Evolutionary conservation across 2,329 filamentous ascomycete species (phyloP).

Genomic region (Sclerotiophoma versabilis): DNA sequence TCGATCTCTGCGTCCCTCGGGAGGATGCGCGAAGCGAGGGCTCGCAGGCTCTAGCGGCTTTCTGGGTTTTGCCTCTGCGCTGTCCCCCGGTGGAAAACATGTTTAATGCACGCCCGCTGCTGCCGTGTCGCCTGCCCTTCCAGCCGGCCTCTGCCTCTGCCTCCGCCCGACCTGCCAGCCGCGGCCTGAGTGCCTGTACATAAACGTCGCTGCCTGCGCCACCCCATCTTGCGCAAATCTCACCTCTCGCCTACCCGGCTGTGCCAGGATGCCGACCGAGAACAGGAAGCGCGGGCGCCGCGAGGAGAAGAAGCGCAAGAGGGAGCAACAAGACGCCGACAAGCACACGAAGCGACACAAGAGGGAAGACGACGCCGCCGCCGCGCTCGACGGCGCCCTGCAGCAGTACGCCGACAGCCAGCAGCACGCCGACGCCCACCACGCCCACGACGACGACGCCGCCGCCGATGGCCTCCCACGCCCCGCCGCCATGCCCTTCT

Average conservation of each 20-base stretch:
- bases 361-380: constrained; percentile 24
- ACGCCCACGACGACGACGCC: constrained; percentile 28
- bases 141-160: background rate
- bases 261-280: constrained; percentile 63
- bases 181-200: constrained; percentile 4
- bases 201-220: background rate
- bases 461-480: constrained; percentile 42
- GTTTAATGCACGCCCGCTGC: constrained; percentile 11
- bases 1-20: background rate
- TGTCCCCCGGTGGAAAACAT: constrained; percentile 13
- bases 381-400: constrained; percentile 7
- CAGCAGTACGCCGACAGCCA: constrained; percentile 29
- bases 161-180: background rate
- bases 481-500: constrained; percentile 75
- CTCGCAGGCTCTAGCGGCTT: constrained; percentile 4
- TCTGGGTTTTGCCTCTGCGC: constrained; percentile 16
- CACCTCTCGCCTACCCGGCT: constrained; percentile 22
- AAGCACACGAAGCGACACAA: constrained; percentile 46
- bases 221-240: background rate
- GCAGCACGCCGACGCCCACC: constrained; percentile 26
- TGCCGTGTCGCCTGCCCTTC: constrained; percentile 7
- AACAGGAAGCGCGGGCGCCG: constrained; percentile 65
- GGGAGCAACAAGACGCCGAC: constrained; percentile 52
- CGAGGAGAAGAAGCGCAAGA: constrained; percentile 61
- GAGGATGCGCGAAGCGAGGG: background rate